Conservation (phyloP, 2,329 filamentous ascomycete genomes). For the Epicoccum sorghinum region DNA sequence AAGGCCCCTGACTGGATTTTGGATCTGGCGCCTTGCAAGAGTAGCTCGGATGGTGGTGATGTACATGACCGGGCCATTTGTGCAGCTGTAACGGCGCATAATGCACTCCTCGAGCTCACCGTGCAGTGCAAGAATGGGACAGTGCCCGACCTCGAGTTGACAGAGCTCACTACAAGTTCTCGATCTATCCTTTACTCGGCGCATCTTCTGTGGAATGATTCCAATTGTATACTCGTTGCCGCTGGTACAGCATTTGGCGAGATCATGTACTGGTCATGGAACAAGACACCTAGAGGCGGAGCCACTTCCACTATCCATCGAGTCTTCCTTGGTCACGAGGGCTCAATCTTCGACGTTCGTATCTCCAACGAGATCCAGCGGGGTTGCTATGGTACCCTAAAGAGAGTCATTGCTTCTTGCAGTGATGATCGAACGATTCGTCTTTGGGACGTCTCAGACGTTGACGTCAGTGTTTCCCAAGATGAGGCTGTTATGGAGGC, state of each 20-base stretch:
- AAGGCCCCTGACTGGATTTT: slow-evolving; percentile 48
- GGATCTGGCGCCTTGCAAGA: slow-evolving; percentile 32
- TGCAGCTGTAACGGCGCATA: slow-evolving; percentile 77
- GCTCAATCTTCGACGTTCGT: slow-evolving; percentile 88
- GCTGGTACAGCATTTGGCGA: slow-evolving; percentile 95
- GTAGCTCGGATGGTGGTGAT: slow-evolving; percentile 12
- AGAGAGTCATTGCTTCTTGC: slow-evolving; percentile 81
- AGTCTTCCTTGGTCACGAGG: slow-evolving; percentile 76
- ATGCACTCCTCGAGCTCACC: slow-evolving; percentile 69
- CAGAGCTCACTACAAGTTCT: slow-evolving; percentile 66
- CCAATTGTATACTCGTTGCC: slow-evolving; percentile 71
- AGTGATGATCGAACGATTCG: slow-evolving; percentile 92
- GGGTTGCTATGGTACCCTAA: slow-evolving; percentile 45
- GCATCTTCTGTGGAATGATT: slow-evolving; percentile 68
- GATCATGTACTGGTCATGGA: slow-evolving; percentile 85
- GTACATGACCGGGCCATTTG: slow-evolving; percentile 18
- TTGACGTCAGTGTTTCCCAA: slow-evolving; percentile 11
- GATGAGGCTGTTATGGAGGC: slow-evolving; percentile 30
- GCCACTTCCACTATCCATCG: slow-evolving; percentile 55
- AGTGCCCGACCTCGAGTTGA: slow-evolving; percentile 45
- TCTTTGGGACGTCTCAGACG: slow-evolving; percentile 80
- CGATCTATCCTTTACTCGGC: slow-evolving; percentile 89
- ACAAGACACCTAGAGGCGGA: slow-evolving; percentile 35
- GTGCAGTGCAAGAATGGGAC: slow-evolving; percentile 19
- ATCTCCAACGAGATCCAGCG: slow-evolving; percentile 62